phyloP scores from a whole-genome alignment of 768 basidiomycete species.

The Pleurotus eryngii region DNA sequence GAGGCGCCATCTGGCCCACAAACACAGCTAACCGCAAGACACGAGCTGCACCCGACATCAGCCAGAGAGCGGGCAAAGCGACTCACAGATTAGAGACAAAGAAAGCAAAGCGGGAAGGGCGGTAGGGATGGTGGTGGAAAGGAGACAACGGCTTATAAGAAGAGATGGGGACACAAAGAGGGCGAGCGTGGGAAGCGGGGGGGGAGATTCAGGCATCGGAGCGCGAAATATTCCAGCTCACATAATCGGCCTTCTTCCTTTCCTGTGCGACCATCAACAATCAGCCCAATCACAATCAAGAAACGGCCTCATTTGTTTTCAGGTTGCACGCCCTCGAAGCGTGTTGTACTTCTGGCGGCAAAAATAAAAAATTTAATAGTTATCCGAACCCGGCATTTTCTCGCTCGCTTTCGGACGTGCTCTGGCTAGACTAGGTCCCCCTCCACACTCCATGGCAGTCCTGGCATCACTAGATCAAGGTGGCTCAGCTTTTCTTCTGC shows the following conservation, averaged over 20 bases:
- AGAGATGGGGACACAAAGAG: constrained; percentile 5
- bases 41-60: not conserved
- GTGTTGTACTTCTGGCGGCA: not conserved
- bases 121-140: not conserved
- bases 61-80: not conserved
- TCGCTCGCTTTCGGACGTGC: not conserved
- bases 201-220: not conserved
- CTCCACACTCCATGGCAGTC: no score
- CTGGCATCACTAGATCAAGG: no score
- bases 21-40: not conserved
- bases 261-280: constrained; percentile 3
- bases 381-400: not conserved
- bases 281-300: not conserved
- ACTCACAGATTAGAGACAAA: not conserved
- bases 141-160: constrained; percentile 5
- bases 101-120: not conserved
- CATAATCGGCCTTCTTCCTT: constrained; percentile 4
- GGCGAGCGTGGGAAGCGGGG: constrained; percentile 8
- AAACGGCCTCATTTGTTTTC: not conserved
- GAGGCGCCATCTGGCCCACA: not conserved
- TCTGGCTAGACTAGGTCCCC: not conserved
- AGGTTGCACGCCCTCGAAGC: not conserved
- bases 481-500: no score
- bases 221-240: not conserved
- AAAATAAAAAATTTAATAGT: not conserved